Conservation (phyloP, 2,329 filamentous ascomycete genomes). For the Canariomyces notabilis region DNA sequence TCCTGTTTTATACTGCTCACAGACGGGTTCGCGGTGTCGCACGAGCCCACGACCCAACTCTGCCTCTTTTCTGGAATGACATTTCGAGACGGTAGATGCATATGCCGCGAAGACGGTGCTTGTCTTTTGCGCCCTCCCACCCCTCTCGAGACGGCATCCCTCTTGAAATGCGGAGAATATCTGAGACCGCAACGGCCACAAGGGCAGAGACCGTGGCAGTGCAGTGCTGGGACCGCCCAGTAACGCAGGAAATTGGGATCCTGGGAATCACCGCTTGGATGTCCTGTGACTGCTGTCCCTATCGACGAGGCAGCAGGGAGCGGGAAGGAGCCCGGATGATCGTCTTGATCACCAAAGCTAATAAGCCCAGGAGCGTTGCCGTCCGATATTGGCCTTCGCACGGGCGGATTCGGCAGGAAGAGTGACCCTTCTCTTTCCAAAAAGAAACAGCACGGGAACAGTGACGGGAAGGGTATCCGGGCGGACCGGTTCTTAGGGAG, state of each 20-base stretch:
- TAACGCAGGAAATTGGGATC: conserved; percentile 2
- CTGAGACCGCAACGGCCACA: conserved; percentile 3
- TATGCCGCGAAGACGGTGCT: background rate
- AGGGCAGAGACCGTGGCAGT: conserved; percentile 5
- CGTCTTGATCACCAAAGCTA: conserved; percentile 14
- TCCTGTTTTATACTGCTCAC: background rate
- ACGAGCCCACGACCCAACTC: conserved; percentile 7
- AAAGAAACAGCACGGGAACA: no score
- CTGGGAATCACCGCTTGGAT: conserved; percentile 10
- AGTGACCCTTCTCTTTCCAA: background rate
- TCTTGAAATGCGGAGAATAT: background rate
- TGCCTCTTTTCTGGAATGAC: conserved; percentile 6
- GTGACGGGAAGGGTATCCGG: background rate
- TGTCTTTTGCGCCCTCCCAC: background rate
- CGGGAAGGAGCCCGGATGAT: conserved; percentile 6
- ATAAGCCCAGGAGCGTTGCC: background rate
- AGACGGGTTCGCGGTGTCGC: conserved; percentile 8
- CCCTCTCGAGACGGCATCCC: background rate
- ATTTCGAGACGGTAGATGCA: conserved; percentile 1
- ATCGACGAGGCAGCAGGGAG: conserved; percentile 6
- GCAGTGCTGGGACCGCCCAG: conserved; percentile 13
- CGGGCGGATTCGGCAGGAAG: background rate
- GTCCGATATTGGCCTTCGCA: conserved; percentile 14
- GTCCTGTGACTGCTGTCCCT: conserved; percentile 1
- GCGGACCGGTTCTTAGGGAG: no score